Conservation (phyloP, 2,329 filamentous ascomycete species). For the Cytospora schulzeri region DNA sequence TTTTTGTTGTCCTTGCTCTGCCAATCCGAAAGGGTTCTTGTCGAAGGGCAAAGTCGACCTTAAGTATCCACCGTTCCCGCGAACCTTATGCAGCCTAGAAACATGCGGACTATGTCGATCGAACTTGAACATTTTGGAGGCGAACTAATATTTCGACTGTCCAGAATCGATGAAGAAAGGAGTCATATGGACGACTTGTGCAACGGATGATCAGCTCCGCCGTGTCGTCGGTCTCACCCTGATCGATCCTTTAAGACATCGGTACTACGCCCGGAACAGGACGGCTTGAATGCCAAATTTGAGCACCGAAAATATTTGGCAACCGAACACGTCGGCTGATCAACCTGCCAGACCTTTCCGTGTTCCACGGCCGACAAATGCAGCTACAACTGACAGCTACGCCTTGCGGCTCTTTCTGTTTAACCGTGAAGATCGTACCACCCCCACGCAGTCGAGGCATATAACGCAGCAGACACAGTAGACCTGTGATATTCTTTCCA, state of each 20-base stretch:
- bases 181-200: conserved; percentile 9
- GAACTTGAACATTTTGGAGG: not conserved
- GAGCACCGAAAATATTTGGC: not conserved
- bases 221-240: conserved; percentile 12
- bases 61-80: not conserved
- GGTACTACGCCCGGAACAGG: not conserved
- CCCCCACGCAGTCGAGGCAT: not conserved
- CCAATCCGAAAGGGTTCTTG: not conserved
- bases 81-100: not conserved
- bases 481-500: not conserved
- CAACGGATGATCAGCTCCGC: conserved; percentile 11
- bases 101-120: too few relatives aligned
- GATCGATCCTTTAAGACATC: conserved; percentile 9
- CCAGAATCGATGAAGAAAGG: conserved; percentile 2
- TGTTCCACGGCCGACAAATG: conserved; percentile 7
- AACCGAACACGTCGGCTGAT: not conserved
- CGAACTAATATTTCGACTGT: not conserved
- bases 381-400: not conserved
- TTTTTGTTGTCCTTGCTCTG: not conserved
- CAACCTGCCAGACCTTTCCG: not conserved
- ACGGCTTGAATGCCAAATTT: not conserved
- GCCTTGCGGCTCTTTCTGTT: not conserved
- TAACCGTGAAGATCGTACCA: not conserved
- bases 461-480: not conserved
- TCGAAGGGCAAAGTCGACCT: not conserved